These are phyloP conservation scores for Naematelia encephala DNA, from an alignment of 768 basidiomycete genomes.

Conservation along the genomic window DNA sequence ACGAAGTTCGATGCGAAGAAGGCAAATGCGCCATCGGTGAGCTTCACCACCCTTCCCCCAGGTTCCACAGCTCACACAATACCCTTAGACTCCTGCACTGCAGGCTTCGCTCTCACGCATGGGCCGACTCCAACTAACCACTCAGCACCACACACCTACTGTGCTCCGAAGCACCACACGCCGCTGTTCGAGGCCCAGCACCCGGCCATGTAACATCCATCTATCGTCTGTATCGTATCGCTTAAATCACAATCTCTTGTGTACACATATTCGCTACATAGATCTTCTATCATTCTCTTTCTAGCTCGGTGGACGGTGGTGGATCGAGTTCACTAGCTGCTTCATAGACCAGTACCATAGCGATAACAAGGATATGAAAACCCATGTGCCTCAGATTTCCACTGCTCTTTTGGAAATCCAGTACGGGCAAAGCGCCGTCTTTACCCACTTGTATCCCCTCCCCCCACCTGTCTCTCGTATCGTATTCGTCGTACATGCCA, in stretches of 20 bases:
- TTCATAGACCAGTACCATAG: background rate
- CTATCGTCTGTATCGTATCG: no score
- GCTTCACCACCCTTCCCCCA: no score
- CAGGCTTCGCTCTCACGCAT: background rate
- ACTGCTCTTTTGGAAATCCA: background rate
- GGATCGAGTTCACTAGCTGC: background rate
- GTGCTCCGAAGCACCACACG: background rate
- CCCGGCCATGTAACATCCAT: no score
- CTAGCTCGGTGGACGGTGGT: background rate
- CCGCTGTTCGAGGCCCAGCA: background rate
- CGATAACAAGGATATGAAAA: background rate
- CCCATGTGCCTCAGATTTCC: background rate
- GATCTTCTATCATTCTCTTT: no score
- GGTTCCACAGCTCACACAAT: background rate
- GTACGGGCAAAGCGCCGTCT: background rate
- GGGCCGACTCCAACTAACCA: background rate
- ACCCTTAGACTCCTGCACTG: background rate
- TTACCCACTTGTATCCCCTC: no score
- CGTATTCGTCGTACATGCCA: no score
- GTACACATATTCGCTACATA: no score
- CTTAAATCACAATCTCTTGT: background rate
- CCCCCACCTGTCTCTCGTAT: background rate
- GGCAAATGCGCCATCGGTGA: constrained; percentile 10
- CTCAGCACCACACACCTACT: background rate
- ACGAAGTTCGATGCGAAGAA: constrained; percentile 8